These are phyloP conservation scores for Neonectria punicea DNA, from an alignment of 2,329 filamentous ascomycete genomes.

Conservation along the genomic window DNA sequence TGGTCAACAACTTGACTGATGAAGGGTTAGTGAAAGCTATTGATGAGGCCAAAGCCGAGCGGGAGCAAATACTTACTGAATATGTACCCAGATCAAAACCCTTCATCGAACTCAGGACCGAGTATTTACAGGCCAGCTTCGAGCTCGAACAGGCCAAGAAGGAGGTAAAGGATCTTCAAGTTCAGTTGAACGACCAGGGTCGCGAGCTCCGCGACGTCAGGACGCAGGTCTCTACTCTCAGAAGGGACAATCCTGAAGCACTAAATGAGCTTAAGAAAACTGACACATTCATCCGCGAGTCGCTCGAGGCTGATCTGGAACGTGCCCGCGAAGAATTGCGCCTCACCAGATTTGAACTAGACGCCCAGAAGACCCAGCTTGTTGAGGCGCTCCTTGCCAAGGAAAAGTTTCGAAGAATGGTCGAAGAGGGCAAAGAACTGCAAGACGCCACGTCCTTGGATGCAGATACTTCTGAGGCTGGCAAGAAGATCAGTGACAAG, in stretches of 20 bases:
- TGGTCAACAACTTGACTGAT: constrained; percentile 61
- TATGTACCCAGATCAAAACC: constrained; percentile 62
- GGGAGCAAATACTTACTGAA: constrained; percentile 55
- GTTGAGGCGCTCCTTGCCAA: constrained; percentile 69
- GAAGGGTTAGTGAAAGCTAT: constrained; percentile 65
- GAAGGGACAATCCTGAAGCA: constrained; percentile 64
- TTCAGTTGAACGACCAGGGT: constrained; percentile 62
- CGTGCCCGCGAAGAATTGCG: constrained; percentile 63
- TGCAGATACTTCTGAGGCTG: constrained; percentile 48
- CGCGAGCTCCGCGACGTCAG: constrained; percentile 65
- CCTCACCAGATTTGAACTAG: constrained; percentile 61
- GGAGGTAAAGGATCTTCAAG: constrained; percentile 56
- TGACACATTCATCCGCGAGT: constrained; percentile 67
- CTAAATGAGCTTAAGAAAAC: constrained; percentile 68
- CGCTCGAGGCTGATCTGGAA: constrained; percentile 68
- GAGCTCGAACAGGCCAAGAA: constrained; percentile 61
- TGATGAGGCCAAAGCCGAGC: constrained; percentile 43
- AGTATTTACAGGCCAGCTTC: constrained; percentile 56
- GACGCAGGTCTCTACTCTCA: constrained; percentile 64
- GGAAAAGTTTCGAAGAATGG: constrained; percentile 67
- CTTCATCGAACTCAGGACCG: constrained; percentile 61
- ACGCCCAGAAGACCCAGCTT: constrained; percentile 68
- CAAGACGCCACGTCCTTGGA: constrained; percentile 52
- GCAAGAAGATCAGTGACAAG: constrained; percentile 60
- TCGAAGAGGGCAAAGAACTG: constrained; percentile 58